Percentiles rank a stretch among this genome's conserved stretches.
These are phyloP conservation scores for Blakeslea trispora DNA, from an alignment of 371 early-diverging fungal genomes.

Conservation along the genomic window DNA sequence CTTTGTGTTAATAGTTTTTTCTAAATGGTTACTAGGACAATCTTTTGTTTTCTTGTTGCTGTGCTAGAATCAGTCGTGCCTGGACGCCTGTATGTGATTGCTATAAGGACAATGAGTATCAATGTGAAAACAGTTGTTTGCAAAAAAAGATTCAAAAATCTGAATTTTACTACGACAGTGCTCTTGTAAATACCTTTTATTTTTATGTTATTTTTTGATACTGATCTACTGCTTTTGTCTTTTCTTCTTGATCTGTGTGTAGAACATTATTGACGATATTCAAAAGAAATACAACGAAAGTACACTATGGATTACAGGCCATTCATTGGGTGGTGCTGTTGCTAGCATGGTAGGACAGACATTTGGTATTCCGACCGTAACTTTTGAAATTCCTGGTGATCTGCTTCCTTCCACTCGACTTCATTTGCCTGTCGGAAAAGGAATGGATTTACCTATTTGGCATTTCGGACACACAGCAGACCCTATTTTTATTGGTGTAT, in stretches of 20 bases:
- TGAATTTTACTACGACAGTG: constrained; percentile 83
- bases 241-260: too few relatives aligned
- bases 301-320: constrained; percentile 89
- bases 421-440: constrained; percentile 71
- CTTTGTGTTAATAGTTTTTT: too few relatives aligned
- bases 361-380: constrained; percentile 83
- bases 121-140: constrained; percentile 71
- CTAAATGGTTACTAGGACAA: too few relatives aligned
- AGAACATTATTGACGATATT: not conserved
- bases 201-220: too few relatives aligned
- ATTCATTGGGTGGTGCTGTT: constrained; percentile 91
- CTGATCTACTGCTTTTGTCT: too few relatives aligned
- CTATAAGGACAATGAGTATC: constrained; percentile 50
- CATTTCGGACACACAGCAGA: constrained; percentile 94
- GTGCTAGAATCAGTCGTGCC: constrained; percentile 84
- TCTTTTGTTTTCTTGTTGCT: constrained; percentile 95
- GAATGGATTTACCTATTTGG: constrained; percentile 73
- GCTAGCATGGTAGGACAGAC: constrained; percentile 83
- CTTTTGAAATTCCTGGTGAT: constrained; percentile 92
- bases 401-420: constrained; percentile 75
- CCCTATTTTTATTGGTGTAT: constrained; percentile 91
- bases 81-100: constrained; percentile 91
- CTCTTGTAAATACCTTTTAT: too few relatives aligned
- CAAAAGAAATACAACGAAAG: constrained; percentile 59
- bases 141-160: constrained; percentile 56